phyloP scores from a whole-genome alignment of 2,329 filamentous ascomycete species.

The Fusarium multiceps region DNA sequence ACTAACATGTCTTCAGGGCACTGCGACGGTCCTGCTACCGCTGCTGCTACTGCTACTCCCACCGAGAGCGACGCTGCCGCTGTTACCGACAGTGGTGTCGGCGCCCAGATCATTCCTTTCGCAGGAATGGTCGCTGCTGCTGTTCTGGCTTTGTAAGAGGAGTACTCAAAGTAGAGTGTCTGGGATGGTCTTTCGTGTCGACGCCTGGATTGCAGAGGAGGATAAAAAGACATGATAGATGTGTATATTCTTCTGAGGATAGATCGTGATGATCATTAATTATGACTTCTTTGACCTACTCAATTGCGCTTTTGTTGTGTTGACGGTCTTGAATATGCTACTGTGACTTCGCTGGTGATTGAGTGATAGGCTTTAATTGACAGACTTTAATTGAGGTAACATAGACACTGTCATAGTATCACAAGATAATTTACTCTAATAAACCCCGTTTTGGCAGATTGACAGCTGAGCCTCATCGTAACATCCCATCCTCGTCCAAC shows the following conservation, averaged over 20 bases:
- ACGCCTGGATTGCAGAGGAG: conserved; percentile 31
- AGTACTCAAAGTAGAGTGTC: background rate
- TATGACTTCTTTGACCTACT: background rate
- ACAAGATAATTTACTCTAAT: background rate
- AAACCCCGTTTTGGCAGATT: background rate
- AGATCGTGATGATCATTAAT: conserved; percentile 9
- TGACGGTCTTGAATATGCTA: background rate
- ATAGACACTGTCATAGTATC: background rate
- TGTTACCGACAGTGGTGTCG: conserved; percentile 32
- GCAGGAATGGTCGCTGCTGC: conserved; percentile 40
- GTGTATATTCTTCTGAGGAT: background rate
- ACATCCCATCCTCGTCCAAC: background rate
- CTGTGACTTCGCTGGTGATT: background rate
- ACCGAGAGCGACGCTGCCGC: conserved; percentile 13
- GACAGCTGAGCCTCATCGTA: background rate
- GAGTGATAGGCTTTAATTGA: too few species aligned
- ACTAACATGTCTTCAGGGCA: conserved; percentile 31
- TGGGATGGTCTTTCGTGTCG: conserved; percentile 15
- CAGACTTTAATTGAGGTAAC: too few species aligned
- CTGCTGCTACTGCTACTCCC: conserved; percentile 9
- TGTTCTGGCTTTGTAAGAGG: conserved; percentile 36
- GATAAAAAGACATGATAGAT: conserved; percentile 33
- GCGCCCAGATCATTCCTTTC: conserved; percentile 35
- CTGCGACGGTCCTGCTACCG: conserved; percentile 37
- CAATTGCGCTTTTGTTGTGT: background rate